A percentile compares a stretch with the other conserved stretches of the same genome.
These are phyloP conservation scores for Passiflora organensis DNA, from an alignment of 345 rosid genomes.

Conservation along the genomic window DNA sequence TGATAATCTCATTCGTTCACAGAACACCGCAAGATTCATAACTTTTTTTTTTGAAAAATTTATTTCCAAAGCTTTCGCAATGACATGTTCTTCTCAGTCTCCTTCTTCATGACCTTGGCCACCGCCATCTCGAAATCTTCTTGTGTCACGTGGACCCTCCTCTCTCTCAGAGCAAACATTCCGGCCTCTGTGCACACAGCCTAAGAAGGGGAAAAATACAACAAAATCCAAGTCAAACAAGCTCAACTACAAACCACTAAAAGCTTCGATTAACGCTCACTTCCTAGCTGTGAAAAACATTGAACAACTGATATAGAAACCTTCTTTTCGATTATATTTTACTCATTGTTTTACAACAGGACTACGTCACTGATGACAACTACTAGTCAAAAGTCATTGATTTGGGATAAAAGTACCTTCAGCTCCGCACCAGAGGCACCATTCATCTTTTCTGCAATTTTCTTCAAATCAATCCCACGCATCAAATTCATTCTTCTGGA, in stretches of 20 bases:
- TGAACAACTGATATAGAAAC: too few relatives aligned
- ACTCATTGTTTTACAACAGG: too few relatives aligned
- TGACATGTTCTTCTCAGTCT: constrained; percentile 98
- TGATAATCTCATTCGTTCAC: too few relatives aligned
- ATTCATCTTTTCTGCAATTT: constrained; percentile 96
- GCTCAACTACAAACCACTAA: too few relatives aligned
- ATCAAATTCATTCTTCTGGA: constrained; percentile 94
- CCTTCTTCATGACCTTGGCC: constrained; percentile 99
- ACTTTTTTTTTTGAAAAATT: too few relatives aligned
- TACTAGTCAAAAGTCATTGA: too few relatives aligned
- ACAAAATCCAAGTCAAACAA: not conserved
- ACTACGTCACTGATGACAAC: too few relatives aligned
- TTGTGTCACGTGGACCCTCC: constrained; percentile 95
- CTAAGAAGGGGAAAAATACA: constrained; percentile 27
- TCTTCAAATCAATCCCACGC: constrained; percentile 97
- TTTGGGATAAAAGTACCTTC: constrained; percentile 47
- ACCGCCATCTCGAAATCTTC: constrained; percentile 99
- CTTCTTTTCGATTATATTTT: too few relatives aligned
- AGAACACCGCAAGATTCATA: too few relatives aligned
- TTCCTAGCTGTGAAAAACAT: too few relatives aligned
- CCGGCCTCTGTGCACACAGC: constrained; percentile 99
- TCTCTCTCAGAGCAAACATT: constrained; percentile 96
- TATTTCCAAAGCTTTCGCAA: constrained; percentile 96
- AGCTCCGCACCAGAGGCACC: constrained; percentile 99
- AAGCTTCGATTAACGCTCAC: too few relatives aligned